Base-by-base conservation (phyloP, 805 yeast genomes). In the Sugiyamaella marilandica region DNA sequence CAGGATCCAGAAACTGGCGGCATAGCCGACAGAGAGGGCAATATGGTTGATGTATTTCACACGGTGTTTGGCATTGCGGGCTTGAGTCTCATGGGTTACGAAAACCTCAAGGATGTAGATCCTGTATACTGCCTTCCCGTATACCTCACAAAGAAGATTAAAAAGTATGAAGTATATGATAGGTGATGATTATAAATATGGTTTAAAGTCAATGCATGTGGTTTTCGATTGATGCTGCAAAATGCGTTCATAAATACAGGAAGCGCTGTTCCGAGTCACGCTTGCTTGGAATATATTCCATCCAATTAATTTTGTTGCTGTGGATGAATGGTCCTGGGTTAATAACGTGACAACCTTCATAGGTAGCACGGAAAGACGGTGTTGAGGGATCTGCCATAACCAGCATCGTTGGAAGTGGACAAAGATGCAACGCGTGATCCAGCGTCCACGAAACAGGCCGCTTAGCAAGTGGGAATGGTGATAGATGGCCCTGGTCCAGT, bases 51-150 rank as follows among this genome's bases (percentile, higher is more conserved):
- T 65, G 94, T 94, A 0, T 94, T 82, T 65, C 99, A 94, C 65
- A 94, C 99, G 0, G 74, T 84, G 14, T 94, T 94, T 69, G 96
- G 96, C 0, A 71, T 92, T 18, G 85, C 97, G 0, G 99, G 97
- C 0, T 72, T 94, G 53, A 83, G 95, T 62, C 69, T 94, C 50
- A 74, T 91, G 69, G 86, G 85, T 1, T 79, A 70, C 52, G 81
- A 80, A 14, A 70, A 74, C 45, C 70, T 92, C 26, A 75, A 69
- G n/a, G 72, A 74, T 4, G 80, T 94, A 8, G 92, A 90, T 67
- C 97, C 99, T 0, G 76, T 84, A 2, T 91, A 88, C 67, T 92
- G 98, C 64, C 75, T 94, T 75, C 96, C 97, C 2, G 59, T 53
- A n/a, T 59, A 62, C 2, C 66, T 76, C 1, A 73, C 82, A 5